These are phyloP conservation scores for Chrysoporthe austroafricana DNA, from an alignment of 2,329 filamentous ascomycete species.

Conservation along the genomic window DNA sequence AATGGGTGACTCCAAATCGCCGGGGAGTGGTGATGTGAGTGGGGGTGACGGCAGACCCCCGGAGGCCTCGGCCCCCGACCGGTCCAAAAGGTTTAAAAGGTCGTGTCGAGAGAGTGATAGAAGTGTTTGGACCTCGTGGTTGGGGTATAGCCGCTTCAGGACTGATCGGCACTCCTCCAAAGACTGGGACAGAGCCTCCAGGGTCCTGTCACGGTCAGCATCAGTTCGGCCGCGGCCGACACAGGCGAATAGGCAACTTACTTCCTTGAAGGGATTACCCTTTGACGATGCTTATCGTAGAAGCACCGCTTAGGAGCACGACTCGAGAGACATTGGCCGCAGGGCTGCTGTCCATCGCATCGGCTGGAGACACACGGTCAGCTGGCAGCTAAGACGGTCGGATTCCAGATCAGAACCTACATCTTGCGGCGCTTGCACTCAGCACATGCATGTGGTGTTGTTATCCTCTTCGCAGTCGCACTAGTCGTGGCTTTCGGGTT, in stretches of 20 bases:
- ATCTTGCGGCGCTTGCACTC: constrained; percentile 83
- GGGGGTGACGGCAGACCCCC: constrained; percentile 57
- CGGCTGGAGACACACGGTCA: constrained; percentile 49
- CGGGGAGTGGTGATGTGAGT: constrained; percentile 51
- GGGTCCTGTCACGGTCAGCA: constrained; percentile 46
- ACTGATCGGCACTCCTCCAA: constrained; percentile 68
- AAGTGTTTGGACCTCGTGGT: constrained; percentile 55
- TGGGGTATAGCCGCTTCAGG: constrained; percentile 65
- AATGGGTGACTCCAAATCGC: constrained; percentile 53
- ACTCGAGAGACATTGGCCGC: constrained; percentile 81
- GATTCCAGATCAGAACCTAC: constrained; percentile 37
- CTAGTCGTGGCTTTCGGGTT: constrained; percentile 45
- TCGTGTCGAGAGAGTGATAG: constrained; percentile 61
- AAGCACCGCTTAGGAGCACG: constrained; percentile 78
- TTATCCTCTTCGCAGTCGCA: constrained; percentile 52
- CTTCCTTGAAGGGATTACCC: constrained; percentile 79
- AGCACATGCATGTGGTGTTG: constrained; percentile 68
- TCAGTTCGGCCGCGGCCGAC: constrained; percentile 28
- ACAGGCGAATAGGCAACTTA: constrained; percentile 44
- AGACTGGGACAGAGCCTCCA: constrained; percentile 66
- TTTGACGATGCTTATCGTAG: constrained; percentile 79
- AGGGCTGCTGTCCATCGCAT: constrained; percentile 81
- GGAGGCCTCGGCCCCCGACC: constrained; percentile 45
- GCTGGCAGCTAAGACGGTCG: constrained; percentile 15
- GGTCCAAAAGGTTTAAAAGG: constrained; percentile 60